Evolutionary conservation across 805 yeast species (phyloP), one percentile per base, ranked within the genome.

Genomic region (Ogataea naganishii): DNA sequence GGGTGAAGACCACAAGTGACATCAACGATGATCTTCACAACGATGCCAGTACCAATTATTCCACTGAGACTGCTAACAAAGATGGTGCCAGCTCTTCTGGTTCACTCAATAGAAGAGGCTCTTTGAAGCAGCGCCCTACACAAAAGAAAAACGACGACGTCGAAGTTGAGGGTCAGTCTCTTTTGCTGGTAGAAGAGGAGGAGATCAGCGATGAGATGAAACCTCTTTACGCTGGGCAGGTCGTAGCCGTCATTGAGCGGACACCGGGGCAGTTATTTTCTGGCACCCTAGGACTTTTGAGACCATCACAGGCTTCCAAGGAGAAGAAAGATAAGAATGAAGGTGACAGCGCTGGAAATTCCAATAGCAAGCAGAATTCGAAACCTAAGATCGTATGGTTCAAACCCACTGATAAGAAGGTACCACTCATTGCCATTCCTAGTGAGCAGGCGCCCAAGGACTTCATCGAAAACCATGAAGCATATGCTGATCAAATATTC

Each of bases 341-440:
- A 42, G 64, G 66, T 13, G 58, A 51, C 32, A 52, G 34, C 19
- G 41, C 36, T 24, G 44, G 39, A 23, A 42, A 37, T 28, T 25
- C 22, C 16, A 20, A 34, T 11, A 30, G 29, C 11, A 31, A 35
- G 5, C 37, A 38, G 10, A 46, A 42, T 28, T 47, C 47, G 23
- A 72, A 73, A 24, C 98, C 98, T 20, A 92, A 92, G 52, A 92
- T 92, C 63, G 96, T 92, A 20, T 92, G 98, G 98, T 92, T 92
- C 56, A 92, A 92, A 53, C 98, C 98, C 22, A 88, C 96, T 1
- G 98, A 92, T 53, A 92, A 92, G 59, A 84, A 94, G 39, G 98
- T 92, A 14, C 98, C 98, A 5, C 66, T 92, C 40, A 88, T 92
- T 62, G 98, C 98, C 11, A 92, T 92, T 40, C 98, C 98, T 23